Percentiles rank a stretch among this genome's conserved stretches.
Evolutionary conservation across 1,139 yeast genomes (phyloP).

Genomic region (Magnusiomyces sp.): DNA sequence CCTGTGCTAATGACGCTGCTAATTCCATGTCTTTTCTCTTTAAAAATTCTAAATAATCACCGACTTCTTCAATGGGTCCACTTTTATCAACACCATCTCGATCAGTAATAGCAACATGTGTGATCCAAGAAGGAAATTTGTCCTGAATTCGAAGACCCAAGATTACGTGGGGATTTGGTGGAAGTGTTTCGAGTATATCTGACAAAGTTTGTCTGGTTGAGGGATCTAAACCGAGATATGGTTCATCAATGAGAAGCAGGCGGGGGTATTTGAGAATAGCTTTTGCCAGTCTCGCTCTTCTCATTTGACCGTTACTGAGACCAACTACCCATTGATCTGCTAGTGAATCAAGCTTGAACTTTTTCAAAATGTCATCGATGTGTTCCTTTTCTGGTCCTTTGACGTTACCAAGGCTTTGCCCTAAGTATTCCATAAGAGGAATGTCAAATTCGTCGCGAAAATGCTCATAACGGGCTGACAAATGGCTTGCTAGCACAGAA

Average conservation of each 20-base stretch:
- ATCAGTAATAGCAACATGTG: slow-evolving; percentile 57
- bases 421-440: slow-evolving; percentile 56
- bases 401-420: slow-evolving; percentile 27
- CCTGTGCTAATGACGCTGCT: slow-evolving; percentile 3
- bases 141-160: slow-evolving; percentile 77
- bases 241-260: slow-evolving; percentile 74
- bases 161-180: slow-evolving; percentile 42
- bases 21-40: slow-evolving; percentile 14
- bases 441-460: slow-evolving; percentile 78
- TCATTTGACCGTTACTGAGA: slow-evolving; percentile 84
- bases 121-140: slow-evolving; percentile 66
- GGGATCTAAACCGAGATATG: slow-evolving; percentile 86
- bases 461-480: slow-evolving; percentile 83
- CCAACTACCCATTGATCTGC: slow-evolving; percentile 74
- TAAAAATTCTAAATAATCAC: slow-evolving; percentile 28
- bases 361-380: slow-evolving; percentile 39
- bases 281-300: slow-evolving; percentile 80
- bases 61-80: slow-evolving; percentile 40
- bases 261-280: slow-evolving; percentile 59
- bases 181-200: slow-evolving; percentile 35
- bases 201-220: slow-evolving; percentile 55
- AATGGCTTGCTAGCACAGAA: slow-evolving; percentile 52
- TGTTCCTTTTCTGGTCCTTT: slow-evolving; percentile 9
- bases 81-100: slow-evolving; percentile 42
- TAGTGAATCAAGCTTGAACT: slow-evolving; percentile 49